Evolutionary conservation across 345 rosid species (phyloP).

Genomic region (Euphorbia pulcherrima): DNA sequence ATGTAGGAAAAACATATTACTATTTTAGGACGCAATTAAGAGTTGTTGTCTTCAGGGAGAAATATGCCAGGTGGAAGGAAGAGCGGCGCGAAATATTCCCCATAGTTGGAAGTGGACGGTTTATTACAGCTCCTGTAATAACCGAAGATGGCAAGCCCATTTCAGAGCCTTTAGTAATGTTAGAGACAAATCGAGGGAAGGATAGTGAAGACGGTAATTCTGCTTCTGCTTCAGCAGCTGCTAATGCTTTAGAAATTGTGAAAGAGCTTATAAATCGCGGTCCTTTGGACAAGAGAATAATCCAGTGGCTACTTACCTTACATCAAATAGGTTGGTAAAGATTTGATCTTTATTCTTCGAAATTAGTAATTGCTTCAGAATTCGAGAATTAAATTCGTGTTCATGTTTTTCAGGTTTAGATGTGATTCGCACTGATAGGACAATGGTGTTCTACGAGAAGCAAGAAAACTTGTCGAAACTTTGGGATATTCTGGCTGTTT

Average conservation of each 20-base stretch:
- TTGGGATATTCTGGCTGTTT: slow-evolving; percentile 93
- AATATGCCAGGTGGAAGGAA: slow-evolving; percentile 75
- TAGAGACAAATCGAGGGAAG: slow-evolving; percentile 56
- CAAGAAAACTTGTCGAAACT: slow-evolving; percentile 83
- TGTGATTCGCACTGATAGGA: slow-evolving; percentile 89
- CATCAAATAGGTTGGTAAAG: slow-evolving; percentile 83
- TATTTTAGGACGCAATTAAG: slow-evolving; percentile 9
- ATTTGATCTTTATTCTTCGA: not conserved
- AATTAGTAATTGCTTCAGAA: not conserved
- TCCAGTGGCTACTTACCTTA: slow-evolving; percentile 81
- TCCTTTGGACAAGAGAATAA: slow-evolving; percentile 70
- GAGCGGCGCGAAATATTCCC: slow-evolving; percentile 74
- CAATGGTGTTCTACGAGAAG: slow-evolving; percentile 81
- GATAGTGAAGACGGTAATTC: slow-evolving; percentile 20
- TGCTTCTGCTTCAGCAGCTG: slow-evolving; percentile 10
- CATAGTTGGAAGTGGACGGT: slow-evolving; percentile 79
- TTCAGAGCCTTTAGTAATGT: slow-evolving; percentile 69
- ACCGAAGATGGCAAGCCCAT: slow-evolving; percentile 78
- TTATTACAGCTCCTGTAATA: slow-evolving; percentile 84
- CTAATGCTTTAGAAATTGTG: slow-evolving; percentile 39
- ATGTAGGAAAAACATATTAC: too few species aligned
- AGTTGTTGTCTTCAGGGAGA: slow-evolving; percentile 41
- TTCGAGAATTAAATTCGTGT: not conserved
- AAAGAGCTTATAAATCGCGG: slow-evolving; percentile 48
- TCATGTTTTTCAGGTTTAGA: slow-evolving; percentile 61